Percentiles rank a stretch among this genome's conserved stretches.
These are phyloP conservation scores for Pyrenula aspistea DNA, from an alignment of 495 filamentous ascomycete genomes.

Conservation along the genomic window DNA sequence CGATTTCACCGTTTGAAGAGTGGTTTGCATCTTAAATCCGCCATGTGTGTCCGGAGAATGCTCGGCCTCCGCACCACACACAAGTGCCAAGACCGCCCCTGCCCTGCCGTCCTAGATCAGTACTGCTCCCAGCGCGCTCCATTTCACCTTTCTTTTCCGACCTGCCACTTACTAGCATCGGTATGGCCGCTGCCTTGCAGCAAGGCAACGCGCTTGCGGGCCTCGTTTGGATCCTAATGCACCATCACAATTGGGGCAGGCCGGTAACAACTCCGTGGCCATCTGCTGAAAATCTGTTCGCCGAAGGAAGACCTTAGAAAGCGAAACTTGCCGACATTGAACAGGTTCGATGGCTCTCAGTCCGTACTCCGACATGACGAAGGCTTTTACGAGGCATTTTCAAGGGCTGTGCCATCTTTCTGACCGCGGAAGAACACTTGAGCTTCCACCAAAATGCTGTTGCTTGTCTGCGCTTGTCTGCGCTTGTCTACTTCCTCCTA, in stretches of 20 bases:
- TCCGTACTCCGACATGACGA: not conserved
- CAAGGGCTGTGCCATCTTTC: not conserved
- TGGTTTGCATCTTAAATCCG: no score
- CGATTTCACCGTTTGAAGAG: no score
- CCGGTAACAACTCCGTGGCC: not conserved
- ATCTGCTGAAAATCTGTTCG: not conserved
- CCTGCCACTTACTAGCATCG: not conserved
- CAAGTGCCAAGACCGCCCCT: not conserved
- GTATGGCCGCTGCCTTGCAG: not conserved
- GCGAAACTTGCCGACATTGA: not conserved
- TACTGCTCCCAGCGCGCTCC: not conserved
- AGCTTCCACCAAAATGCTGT: not conserved
- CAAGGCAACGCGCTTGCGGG: not conserved
- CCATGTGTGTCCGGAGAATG: no score
- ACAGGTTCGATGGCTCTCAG: not conserved
- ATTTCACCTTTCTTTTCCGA: not conserved
- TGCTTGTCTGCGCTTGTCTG: no score
- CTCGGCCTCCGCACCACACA: no score
- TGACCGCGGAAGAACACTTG: not conserved
- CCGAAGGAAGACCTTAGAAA: not conserved
- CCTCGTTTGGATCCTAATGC: not conserved
- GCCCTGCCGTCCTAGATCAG: not conserved
- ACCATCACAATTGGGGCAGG: not conserved
- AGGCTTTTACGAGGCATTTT: not conserved
- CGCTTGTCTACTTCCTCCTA: not conserved